Percentiles rank a stretch among this genome's conserved stretches.
These are phyloP conservation scores for Metschnikowia chrysomelidarum DNA, from an alignment of 805 yeast species.

Conservation along the genomic window DNA sequence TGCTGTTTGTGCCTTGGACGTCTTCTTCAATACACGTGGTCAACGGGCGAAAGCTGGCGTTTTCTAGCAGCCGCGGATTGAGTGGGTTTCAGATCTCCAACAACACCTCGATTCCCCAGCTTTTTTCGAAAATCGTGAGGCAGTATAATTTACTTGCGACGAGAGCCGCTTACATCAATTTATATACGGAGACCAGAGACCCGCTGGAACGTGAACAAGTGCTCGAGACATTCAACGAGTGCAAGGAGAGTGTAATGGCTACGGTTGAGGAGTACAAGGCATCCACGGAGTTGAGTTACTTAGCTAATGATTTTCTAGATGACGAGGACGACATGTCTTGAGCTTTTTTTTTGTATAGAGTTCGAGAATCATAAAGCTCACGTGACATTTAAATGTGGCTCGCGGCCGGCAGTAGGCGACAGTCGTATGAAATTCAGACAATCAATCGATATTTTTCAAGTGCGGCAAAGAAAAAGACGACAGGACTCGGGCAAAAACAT, in stretches of 20 bases:
- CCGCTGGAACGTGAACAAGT: slow-evolving; percentile 42
- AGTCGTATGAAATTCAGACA: too few relatives aligned
- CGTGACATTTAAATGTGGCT: too few relatives aligned
- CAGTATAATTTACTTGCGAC: slow-evolving; percentile 80
- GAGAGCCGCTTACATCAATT: slow-evolving; percentile 80
- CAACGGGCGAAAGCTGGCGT: slow-evolving; percentile 71
- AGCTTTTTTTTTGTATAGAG: too few relatives aligned
- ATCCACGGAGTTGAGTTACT: slow-evolving; percentile 41
- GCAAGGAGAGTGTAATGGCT: slow-evolving; percentile 45
- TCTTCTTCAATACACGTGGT: slow-evolving; percentile 78
- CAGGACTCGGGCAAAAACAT: too few relatives aligned
- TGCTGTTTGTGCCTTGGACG: slow-evolving; percentile 83
- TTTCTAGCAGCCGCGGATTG: slow-evolving; percentile 33
- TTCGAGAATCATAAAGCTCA: too few relatives aligned
- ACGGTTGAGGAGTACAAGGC: slow-evolving; percentile 48
- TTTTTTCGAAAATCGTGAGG: slow-evolving; percentile 62
- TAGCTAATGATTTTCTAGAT: slow-evolving; percentile 44
- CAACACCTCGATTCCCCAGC: slow-evolving; percentile 67
- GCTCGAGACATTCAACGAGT: slow-evolving; percentile 47
- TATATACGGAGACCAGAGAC: slow-evolving; percentile 56
- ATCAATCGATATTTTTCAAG: too few relatives aligned
- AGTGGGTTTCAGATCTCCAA: slow-evolving; percentile 85
- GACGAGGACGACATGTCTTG: slow-evolving; percentile 28
- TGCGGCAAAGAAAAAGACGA: too few relatives aligned
- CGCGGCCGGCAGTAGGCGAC: too few relatives aligned